phyloP scores from a whole-genome alignment of 495 filamentous ascomycete genomes.

The Lophiostoma macrostomum region DNA sequence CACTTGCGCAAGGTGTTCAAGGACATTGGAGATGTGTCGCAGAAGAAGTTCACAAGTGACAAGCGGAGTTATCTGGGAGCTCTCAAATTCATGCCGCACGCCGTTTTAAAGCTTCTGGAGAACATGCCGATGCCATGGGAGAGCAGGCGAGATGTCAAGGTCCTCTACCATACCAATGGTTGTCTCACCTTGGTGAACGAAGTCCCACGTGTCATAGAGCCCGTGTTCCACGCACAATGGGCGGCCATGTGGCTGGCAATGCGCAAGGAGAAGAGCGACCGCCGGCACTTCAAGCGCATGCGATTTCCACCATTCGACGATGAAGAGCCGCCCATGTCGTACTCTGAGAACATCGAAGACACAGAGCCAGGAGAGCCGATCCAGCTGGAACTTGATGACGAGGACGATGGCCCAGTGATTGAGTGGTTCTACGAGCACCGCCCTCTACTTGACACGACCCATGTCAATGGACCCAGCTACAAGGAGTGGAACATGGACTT shows the following conservation, averaged over 20 bases:
- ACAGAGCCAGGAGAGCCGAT: conserved; percentile 97
- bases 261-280: conserved; percentile 95
- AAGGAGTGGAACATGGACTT: conserved; percentile 92
- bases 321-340: conserved; percentile 94
- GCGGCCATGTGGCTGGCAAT: conserved; percentile 99
- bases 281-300: conserved; percentile 98
- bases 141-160: conserved; percentile 90
- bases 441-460: conserved; percentile 83
- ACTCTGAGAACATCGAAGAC: conserved; percentile 98
- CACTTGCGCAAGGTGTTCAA: conserved; percentile 97
- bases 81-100: conserved; percentile 99
- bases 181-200: conserved; percentile 98
- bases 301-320: conserved; percentile 98
- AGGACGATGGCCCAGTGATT: conserved; percentile 85
- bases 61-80: conserved; percentile 97
- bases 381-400: conserved; percentile 96
- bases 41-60: conserved; percentile 98
- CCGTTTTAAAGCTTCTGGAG: conserved; percentile 96
- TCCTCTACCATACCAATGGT: conserved; percentile 97
- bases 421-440: conserved; percentile 99
- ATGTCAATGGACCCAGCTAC: conserved; percentile 96
- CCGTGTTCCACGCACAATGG: conserved; percentile 98
- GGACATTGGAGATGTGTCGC: conserved; percentile 98
- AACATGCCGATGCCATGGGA: conserved; percentile 99
- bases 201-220: conserved; percentile 93